Percentiles rank a stretch among this genome's conserved stretches.
Conservation (phyloP, 345 rosid genomes). For the Anastatica hierochuntica region DNA sequence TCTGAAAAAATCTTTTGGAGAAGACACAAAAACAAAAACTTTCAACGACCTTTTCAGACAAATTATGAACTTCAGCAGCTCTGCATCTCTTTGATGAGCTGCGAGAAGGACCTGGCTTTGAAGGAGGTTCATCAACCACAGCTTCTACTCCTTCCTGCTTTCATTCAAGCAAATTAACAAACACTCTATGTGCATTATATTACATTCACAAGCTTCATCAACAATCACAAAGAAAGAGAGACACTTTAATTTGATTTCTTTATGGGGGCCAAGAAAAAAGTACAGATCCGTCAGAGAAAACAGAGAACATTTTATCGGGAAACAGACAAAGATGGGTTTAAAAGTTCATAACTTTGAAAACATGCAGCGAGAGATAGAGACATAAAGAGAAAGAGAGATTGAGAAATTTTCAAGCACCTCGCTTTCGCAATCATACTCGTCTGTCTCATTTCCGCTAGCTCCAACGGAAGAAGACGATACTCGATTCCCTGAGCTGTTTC, state of each 20-base stretch:
- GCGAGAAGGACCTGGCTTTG: conserved; percentile 39
- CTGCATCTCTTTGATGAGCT: conserved; percentile 78
- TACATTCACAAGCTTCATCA: not conserved
- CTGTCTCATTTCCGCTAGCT: conserved; percentile 48
- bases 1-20: not conserved
- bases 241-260: no score
- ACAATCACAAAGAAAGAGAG: no score
- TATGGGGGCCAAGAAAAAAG: no score
- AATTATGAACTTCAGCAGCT: conserved; percentile 94
- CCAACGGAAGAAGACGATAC: conserved; percentile 43
- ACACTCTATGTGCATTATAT: not conserved
- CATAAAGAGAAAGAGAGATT: not conserved
- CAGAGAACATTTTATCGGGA: conserved; percentile 10
- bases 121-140: conserved; percentile 38
- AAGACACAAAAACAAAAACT: not conserved
- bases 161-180: not conserved
- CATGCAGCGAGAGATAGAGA: conserved; percentile 3
- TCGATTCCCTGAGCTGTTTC: conserved; percentile 19
- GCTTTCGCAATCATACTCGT: conserved; percentile 70
- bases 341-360: not conserved
- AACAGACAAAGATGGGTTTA: not conserved
- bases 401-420: conserved; percentile 38
- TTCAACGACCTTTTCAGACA: conserved; percentile 74
- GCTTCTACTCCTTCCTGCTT: conserved; percentile 62
- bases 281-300: conserved; percentile 20